A percentile compares a stretch with the other conserved stretches of the same genome.
phyloP scores from a whole-genome alignment of 805 yeast species.

The Lachancea kluyveri region DNA sequence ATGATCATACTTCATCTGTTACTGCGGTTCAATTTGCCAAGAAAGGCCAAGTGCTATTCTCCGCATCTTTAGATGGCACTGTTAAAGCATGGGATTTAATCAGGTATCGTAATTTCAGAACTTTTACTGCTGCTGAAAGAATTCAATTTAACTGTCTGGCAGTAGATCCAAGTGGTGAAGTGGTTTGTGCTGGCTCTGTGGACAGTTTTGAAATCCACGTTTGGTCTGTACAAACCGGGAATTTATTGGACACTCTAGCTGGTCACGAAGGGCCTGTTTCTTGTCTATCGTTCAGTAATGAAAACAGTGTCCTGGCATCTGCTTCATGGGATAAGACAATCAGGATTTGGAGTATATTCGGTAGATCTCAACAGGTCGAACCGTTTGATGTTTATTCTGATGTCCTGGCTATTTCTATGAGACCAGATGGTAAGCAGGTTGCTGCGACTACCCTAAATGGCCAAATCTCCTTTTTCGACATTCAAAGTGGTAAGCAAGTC shows the following conservation, averaged over 20 bases:
- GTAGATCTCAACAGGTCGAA: constrained; percentile 81
- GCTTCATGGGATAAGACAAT: constrained; percentile 97
- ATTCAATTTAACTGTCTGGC: constrained; percentile 85
- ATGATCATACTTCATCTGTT: constrained; percentile 84
- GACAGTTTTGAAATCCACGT: constrained; percentile 88
- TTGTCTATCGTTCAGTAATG: constrained; percentile 75
- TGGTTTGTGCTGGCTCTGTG: constrained; percentile 89
- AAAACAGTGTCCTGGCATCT: constrained; percentile 71
- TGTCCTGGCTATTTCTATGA: constrained; percentile 71
- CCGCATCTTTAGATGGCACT: constrained; percentile 92
- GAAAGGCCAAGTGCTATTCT: constrained; percentile 83
- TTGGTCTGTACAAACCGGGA: constrained; percentile 97
- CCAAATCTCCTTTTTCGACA: constrained; percentile 75
- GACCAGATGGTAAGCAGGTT: constrained; percentile 90
- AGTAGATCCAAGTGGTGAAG: constrained; percentile 95
- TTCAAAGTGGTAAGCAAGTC: constrained; percentile 71
- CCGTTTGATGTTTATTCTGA: constrained; percentile 84
- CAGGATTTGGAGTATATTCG: constrained; percentile 87
- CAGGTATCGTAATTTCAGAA: constrained; percentile 88
- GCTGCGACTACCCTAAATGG: constrained; percentile 90
- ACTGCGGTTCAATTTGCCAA: constrained; percentile 84
- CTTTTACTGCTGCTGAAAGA: constrained; percentile 86
- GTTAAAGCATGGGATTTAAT: constrained; percentile 95
- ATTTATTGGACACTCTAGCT: constrained; percentile 74
- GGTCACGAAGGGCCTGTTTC: constrained; percentile 98